A percentile compares a stretch with the other conserved stretches of the same genome.
phyloP scores from a whole-genome alignment of 2,329 filamentous ascomycete species.

The Hymenoscyphus repandus region DNA sequence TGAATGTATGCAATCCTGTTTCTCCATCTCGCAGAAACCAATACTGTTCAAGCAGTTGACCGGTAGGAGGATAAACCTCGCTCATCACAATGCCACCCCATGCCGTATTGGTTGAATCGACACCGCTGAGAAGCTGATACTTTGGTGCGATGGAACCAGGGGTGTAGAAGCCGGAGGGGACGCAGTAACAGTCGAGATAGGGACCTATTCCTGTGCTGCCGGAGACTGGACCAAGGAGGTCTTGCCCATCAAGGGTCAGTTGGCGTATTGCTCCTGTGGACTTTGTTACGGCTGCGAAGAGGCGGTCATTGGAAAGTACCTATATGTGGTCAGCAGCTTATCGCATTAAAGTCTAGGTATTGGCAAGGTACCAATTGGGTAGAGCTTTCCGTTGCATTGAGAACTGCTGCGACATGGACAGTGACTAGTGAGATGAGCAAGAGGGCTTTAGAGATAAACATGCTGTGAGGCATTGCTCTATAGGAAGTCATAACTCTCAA shows the following conservation, averaged over 20 bases:
- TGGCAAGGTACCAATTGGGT: conserved; percentile 20
- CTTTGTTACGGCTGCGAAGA: conserved; percentile 41
- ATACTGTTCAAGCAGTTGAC: conserved; percentile 57
- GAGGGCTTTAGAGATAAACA: not conserved
- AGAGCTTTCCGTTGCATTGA: conserved; percentile 29
- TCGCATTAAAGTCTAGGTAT: not conserved
- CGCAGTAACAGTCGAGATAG: conserved; percentile 61
- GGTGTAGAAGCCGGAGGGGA: conserved; percentile 53
- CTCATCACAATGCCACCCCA: conserved; percentile 57
- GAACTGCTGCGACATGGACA: conserved; percentile 1
- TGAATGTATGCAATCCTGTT: conserved; percentile 58
- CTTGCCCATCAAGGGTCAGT: conserved; percentile 42
- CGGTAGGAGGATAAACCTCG: conserved; percentile 52
- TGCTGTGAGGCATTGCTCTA: not conserved
- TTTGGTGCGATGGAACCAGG: conserved; percentile 45
- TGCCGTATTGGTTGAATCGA: conserved; percentile 42
- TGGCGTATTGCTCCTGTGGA: conserved; percentile 36
- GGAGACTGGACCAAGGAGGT: conserved; percentile 45
- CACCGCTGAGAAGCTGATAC: conserved; percentile 47
- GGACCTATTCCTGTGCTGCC: conserved; percentile 46
- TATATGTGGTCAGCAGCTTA: not conserved
- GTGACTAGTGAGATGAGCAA: not conserved
- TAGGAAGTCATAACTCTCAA: not conserved
- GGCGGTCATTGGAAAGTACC: conserved; percentile 40
- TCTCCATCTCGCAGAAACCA: conserved; percentile 60